Evolutionary conservation across 495 filamentous ascomycete genomes (phyloP), one percentile per base, ranked within the genome.

Genomic region (Hypoxylon cercidicola): DNA sequence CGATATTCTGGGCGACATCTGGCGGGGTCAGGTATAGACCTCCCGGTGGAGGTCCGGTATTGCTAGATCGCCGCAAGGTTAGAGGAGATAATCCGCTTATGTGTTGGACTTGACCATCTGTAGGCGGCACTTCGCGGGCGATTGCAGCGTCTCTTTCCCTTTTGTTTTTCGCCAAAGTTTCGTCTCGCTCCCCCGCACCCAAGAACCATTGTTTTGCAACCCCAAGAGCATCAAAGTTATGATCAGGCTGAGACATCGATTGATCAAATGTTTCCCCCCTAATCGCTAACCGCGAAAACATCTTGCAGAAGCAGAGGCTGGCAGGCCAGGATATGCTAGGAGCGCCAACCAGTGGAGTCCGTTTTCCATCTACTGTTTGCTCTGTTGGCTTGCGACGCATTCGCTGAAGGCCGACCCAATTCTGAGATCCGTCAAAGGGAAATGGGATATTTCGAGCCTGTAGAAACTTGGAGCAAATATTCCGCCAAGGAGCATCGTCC

Each of bases 21-120:
- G 93, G 93, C 21, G 93, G 93, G 4, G 93, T 97, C 7, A 90
- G 93, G 73, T 97, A 97, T 49, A 97, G 87, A 11, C 89, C 82
- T 52, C 85, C 88, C 20, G 84, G 79, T 5, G 84, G 68, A 32
- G 84, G 78, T 13, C 60, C 82, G 72, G 70, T 80, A 75, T 75
- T 87, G 75, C 64, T 86, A 60, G 75, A 78, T 65, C 77, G 84
- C 57, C 73, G 85, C 60, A 74, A 78, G 47, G 69, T 71, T 72
- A 84, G 41, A 64, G 78, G 71, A 30, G 78, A 79, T 64, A 76
- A 72, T 40, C 71, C 75, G 54, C 60, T 74, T 21, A 73, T 59
- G 32, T 65, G 78, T 32, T 60, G 71, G 44, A 63, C 68, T 32
- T 73, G 73, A 13, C 61, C 57, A 12, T 84, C 80, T 9, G 71